Percentiles rank a stretch among this genome's conserved stretches.
These are phyloP conservation scores for Aspergillus japonicus DNA, from an alignment of 2,329 filamentous ascomycete species.

Conservation along the genomic window DNA sequence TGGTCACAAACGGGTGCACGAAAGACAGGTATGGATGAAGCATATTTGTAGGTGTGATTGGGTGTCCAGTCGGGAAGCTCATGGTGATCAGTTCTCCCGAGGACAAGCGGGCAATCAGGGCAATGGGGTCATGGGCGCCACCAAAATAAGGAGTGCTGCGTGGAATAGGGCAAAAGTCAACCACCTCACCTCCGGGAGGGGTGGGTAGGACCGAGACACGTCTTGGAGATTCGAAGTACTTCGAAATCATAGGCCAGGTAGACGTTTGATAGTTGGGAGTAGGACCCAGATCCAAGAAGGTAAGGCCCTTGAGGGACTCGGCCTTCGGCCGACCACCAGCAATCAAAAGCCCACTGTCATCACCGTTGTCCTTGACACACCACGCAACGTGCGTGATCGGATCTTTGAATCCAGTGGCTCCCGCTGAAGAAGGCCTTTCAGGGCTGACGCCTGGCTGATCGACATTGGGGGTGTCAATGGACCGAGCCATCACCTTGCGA, in stretches of 20 bases:
- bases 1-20: constrained; percentile 83
- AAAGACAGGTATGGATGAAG: constrained; percentile 84
- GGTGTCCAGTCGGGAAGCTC: constrained; percentile 87
- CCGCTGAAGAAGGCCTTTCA: constrained; percentile 43
- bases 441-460: constrained; percentile 60
- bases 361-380: constrained; percentile 92
- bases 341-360: constrained; percentile 85
- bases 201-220: constrained; percentile 69
- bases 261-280: constrained; percentile 92
- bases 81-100: constrained; percentile 88
- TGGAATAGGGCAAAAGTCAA: constrained; percentile 81
- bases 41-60: constrained; percentile 89
- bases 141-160: constrained; percentile 79
- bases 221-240: constrained; percentile 76
- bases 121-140: constrained; percentile 87
- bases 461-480: constrained; percentile 70
- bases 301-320: constrained; percentile 71
- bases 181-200: constrained; percentile 72
- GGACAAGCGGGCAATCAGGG: constrained; percentile 72
- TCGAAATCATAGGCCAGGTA: constrained; percentile 76
- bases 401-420: constrained; percentile 61
- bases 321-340: constrained; percentile 74
- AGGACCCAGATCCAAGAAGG: constrained; percentile 82
- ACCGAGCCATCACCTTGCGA: constrained; percentile 77
- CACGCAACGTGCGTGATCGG: constrained; percentile 78